phyloP scores from a whole-genome alignment of 140 eudicot genomes.

The Bidens hawaiensis region DNA sequence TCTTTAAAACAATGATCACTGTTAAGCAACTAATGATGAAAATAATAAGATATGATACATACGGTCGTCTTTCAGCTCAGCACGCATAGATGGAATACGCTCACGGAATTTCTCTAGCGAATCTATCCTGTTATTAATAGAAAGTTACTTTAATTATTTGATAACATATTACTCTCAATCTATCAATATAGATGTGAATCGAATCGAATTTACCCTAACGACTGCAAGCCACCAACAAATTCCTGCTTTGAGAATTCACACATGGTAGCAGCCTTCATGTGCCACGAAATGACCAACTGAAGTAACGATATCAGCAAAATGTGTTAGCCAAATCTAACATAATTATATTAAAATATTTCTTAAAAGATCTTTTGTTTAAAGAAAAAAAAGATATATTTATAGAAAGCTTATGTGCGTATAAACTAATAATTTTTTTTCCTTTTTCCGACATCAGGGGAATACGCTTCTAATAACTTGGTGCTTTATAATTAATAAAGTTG shows the following conservation, averaged over 20 bases:
- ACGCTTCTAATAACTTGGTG: not conserved
- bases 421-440: too few species aligned
- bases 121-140: constrained; percentile 97
- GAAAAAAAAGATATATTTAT: too few species aligned
- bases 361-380: not conserved
- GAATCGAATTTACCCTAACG: constrained; percentile 62
- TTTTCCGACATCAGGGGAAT: not conserved
- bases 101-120: constrained; percentile 86
- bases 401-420: too few species aligned
- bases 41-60: constrained; percentile 16
- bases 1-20: too few species aligned
- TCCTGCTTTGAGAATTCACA: constrained; percentile 98
- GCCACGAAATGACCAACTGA: constrained; percentile 96
- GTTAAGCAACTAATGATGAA: too few species aligned
- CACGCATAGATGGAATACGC: constrained; percentile 72
- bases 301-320: constrained; percentile 16
- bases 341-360: not conserved
- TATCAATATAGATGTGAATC: not conserved
- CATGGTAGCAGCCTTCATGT: constrained; percentile 99
- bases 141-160: too few species aligned
- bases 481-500: not conserved
- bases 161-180: not conserved
- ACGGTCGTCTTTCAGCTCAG: constrained; percentile 97
- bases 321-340: not conserved
- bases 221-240: constrained; percentile 87